Evolutionary conservation across 225 moss, liverwort and hornwort genomes (phyloP).

Genomic region (Bryoerythrophyllum caledonicum): DNA sequence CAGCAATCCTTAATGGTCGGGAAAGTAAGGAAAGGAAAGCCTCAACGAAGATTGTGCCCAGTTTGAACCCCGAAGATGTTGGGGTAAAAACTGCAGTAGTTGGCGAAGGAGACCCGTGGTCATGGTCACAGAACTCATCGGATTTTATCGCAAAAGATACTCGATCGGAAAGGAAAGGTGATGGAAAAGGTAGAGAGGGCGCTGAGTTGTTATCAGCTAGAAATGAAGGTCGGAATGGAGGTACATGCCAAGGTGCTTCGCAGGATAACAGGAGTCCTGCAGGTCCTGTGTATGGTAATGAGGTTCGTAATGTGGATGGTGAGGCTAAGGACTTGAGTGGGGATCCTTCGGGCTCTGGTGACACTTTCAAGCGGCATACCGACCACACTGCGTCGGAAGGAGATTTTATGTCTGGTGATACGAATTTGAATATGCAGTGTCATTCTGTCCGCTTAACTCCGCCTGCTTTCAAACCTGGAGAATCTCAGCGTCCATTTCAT

Average conservation of each 20-base stretch:
- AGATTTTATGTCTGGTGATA: conserved; percentile 25
- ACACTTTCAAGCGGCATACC: conserved; percentile 23
- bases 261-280: conserved; percentile 37
- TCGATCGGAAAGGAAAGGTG: conserved; percentile 32
- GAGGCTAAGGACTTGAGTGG: conserved; percentile 37
- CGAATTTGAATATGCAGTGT: conserved; percentile 20
- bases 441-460: conserved; percentile 25
- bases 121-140: conserved; percentile 29
- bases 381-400: conserved; percentile 23
- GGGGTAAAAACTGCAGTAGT: conserved; percentile 24
- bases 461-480: conserved; percentile 30
- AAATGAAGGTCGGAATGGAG: conserved; percentile 35
- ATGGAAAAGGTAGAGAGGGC: conserved; percentile 39
- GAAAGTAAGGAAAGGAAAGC: conserved; percentile 24
- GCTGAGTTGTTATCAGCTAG: conserved; percentile 37
- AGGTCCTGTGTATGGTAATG: conserved; percentile 32
- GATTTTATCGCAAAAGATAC: conserved; percentile 27
- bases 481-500: conserved; percentile 21
- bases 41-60: conserved; percentile 27
- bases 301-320: conserved; percentile 35
- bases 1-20: conserved; percentile 19
- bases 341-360: conserved; percentile 19
- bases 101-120: conserved; percentile 33
- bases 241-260: conserved; percentile 26
- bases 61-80: conserved; percentile 18